Conservation (phyloP, 176 grass and related monocot species). For the Oryza longistaminata region DNA sequence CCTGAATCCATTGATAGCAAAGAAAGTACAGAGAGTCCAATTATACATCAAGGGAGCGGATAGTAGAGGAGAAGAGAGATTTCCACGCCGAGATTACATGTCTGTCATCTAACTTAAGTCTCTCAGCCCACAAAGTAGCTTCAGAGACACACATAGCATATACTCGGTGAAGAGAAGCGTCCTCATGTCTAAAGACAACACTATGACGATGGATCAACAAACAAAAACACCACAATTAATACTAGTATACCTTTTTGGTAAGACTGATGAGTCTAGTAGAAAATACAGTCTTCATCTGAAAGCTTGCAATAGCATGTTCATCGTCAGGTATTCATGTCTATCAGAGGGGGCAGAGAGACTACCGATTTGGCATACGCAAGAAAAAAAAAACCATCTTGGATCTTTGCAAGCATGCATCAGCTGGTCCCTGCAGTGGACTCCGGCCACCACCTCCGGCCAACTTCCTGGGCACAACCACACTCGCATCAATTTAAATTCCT, state of each 20-base stretch:
- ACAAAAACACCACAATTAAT: not conserved
- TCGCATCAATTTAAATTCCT: constrained; percentile 35
- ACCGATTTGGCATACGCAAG: not conserved
- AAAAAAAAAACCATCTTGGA: not conserved
- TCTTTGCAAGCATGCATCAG: not conserved
- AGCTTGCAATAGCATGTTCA: not conserved
- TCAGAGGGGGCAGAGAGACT: not conserved
- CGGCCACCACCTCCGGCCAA: constrained; percentile 13
- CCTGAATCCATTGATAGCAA: too few species aligned
- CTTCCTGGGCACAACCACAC: constrained; percentile 1
- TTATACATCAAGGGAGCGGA: too few species aligned
- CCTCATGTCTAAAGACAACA: too few species aligned
- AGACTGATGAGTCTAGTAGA: not conserved
- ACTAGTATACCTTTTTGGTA: not conserved
- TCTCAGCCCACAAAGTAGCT: too few species aligned
- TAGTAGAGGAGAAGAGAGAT: too few species aligned
- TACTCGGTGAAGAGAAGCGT: too few species aligned
- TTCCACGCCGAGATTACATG: too few species aligned
- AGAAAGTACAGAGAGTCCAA: too few species aligned
- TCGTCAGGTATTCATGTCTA: constrained; percentile 4
- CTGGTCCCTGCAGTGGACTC: constrained; percentile 15
- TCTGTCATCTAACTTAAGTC: too few species aligned
- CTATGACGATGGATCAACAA: too few species aligned
- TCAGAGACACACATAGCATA: too few species aligned
- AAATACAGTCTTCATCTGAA: not conserved